These are phyloP conservation scores for Halenospora varia DNA, from an alignment of 495 filamentous ascomycete species.

Conservation along the genomic window DNA sequence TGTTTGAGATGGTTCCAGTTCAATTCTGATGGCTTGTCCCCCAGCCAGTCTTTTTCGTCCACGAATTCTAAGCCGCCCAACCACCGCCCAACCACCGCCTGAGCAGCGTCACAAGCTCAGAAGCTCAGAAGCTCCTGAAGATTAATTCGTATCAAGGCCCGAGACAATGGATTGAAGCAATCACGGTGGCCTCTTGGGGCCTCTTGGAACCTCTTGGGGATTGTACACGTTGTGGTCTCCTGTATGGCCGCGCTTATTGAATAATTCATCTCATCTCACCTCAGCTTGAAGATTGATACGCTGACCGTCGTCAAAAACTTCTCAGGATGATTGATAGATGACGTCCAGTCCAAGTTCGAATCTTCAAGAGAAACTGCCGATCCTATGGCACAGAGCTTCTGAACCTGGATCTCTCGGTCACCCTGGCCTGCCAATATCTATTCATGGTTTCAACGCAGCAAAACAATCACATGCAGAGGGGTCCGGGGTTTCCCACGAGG, in stretches of 20 bases:
- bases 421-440: constrained; percentile 5
- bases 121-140: no score
- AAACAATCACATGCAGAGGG: constrained; percentile 1
- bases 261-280: not conserved
- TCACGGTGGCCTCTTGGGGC: no score
- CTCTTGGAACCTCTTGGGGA: no score
- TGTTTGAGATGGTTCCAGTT: constrained; percentile 15
- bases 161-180: no score
- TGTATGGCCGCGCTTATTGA: no score
- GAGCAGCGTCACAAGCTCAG: not conserved
- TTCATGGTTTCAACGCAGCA: constrained; percentile 8
- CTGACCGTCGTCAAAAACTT: not conserved
- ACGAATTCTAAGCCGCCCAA: constrained; percentile 17
- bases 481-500: not conserved
- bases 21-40: constrained; percentile 3
- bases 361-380: constrained; percentile 13
- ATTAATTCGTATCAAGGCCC: no score
- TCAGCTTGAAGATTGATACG: constrained; percentile 7
- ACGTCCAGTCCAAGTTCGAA: constrained; percentile 2
- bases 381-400: constrained; percentile 6
- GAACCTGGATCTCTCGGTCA: not conserved
- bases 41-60: constrained; percentile 24
- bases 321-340: not conserved
- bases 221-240: not conserved
- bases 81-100: no score